Conservation (phyloP, 2,329 filamentous ascomycete genomes). For the Trichoderma atroviride region DNA sequence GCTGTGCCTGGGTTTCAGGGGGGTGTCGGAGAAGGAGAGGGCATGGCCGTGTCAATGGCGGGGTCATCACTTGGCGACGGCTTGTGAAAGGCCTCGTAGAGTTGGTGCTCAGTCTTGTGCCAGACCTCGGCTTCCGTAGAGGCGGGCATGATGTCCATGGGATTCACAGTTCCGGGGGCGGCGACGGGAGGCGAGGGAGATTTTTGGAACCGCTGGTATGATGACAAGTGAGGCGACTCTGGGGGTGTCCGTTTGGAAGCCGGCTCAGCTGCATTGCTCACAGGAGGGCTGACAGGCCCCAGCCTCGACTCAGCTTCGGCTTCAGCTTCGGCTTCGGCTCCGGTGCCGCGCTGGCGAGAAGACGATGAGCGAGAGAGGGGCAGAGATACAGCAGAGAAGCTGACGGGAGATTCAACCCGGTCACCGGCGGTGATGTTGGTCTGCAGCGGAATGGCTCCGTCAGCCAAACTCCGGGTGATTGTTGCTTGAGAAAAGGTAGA, state of each 20-base stretch:
- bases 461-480: background rate
- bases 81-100: constrained; percentile 36
- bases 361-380: constrained; percentile 18
- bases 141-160: constrained; percentile 56
- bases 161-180: constrained; percentile 54
- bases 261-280: constrained; percentile 26
- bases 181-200: constrained; percentile 40
- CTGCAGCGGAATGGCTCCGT: constrained; percentile 25
- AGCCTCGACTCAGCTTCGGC: constrained; percentile 2
- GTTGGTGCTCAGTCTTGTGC: constrained; percentile 43
- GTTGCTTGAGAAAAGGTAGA: constrained; percentile 29
- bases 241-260: constrained; percentile 35
- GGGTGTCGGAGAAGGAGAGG: constrained; percentile 34
- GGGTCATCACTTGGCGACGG: constrained; percentile 31
- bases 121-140: constrained; percentile 44
- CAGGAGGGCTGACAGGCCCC: constrained; percentile 11
- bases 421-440: constrained; percentile 22
- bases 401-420: constrained; percentile 27
- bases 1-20: constrained; percentile 25
- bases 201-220: constrained; percentile 31
- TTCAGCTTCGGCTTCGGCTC: constrained; percentile 8
- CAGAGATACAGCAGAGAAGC: constrained; percentile 15
- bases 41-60: constrained; percentile 17
- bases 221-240: constrained; percentile 32
- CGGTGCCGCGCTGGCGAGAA: constrained; percentile 26